These are phyloP conservation scores for Penicillium sp. DNA, from an alignment of 2,329 filamentous ascomycete species.

Conservation along the genomic window DNA sequence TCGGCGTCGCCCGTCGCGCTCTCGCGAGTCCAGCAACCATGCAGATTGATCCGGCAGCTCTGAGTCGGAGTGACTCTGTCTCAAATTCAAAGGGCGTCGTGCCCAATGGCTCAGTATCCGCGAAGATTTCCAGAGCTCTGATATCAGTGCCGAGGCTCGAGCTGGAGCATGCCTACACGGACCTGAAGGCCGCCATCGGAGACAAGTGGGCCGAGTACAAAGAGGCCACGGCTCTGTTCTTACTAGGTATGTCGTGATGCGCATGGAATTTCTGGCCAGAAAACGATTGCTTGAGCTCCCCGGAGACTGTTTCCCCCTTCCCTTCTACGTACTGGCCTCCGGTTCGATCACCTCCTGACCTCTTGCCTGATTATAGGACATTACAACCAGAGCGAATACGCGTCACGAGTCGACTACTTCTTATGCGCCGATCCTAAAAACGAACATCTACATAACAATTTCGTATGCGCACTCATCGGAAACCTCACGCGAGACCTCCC, in stretches of 20 bases:
- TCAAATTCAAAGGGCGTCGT: conserved; percentile 35
- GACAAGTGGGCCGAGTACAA: conserved; percentile 62
- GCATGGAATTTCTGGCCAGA: background rate
- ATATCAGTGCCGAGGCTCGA: conserved; percentile 60
- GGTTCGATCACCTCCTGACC: conserved; percentile 19
- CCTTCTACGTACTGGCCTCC: conserved; percentile 2
- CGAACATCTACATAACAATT: conserved; percentile 61
- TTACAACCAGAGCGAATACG: conserved; percentile 61
- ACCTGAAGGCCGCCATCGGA: conserved; percentile 58
- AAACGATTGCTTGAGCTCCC: background rate
- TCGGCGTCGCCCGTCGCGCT: conserved; percentile 42
- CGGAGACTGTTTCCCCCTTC: background rate
- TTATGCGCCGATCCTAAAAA: conserved; percentile 52
- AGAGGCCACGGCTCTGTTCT: conserved; percentile 55
- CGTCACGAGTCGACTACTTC: conserved; percentile 55
- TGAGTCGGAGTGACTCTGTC: conserved; percentile 44
- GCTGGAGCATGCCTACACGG: conserved; percentile 61
- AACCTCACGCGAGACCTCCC: conserved; percentile 61
- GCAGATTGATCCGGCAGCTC: conserved; percentile 47
- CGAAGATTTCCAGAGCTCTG: conserved; percentile 51
- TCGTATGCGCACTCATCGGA: conserved; percentile 58
- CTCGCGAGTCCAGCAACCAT: conserved; percentile 36
- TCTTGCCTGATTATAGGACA: conserved; percentile 43
- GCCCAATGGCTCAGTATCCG: conserved; percentile 30
- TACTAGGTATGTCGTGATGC: conserved; percentile 49